Conservation (phyloP, 208 protist species). For the Trypanosomatidae sp. region DNA sequence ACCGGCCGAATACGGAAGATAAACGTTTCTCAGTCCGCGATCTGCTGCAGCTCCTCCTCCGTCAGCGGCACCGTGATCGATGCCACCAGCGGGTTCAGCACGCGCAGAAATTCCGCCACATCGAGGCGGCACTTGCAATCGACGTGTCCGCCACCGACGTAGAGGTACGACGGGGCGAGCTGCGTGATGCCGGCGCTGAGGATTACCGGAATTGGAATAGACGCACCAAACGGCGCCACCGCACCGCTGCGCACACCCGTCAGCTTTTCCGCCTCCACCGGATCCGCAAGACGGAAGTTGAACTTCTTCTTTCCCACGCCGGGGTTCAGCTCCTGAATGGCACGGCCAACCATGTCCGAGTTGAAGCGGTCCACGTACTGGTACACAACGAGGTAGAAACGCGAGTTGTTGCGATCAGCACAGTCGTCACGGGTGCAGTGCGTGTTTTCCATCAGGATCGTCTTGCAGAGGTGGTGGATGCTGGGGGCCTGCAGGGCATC, state of each 20-base stretch:
- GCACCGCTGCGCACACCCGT: slow-evolving; percentile 76
- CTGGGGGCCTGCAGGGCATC: slow-evolving; percentile 70
- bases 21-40: too few species aligned
- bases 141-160: slow-evolving; percentile 81
- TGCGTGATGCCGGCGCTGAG: slow-evolving; percentile 51
- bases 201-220: slow-evolving; percentile 60
- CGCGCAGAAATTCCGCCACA: slow-evolving; percentile 56
- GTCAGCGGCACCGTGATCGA: slow-evolving; percentile 63
- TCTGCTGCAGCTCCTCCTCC: slow-evolving; percentile 57
- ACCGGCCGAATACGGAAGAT: too few species aligned
- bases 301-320: slow-evolving; percentile 89
- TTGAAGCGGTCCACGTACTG: slow-evolving; percentile 86
- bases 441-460: slow-evolving; percentile 93
- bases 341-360: slow-evolving; percentile 57
- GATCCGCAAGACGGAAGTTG: slow-evolving; percentile 78
- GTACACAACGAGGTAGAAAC: slow-evolving; percentile 83
- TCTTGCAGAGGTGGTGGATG: slow-evolving; percentile 91
- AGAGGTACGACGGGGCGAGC: slow-evolving; percentile 58
- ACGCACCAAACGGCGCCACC: slow-evolving; percentile 68
- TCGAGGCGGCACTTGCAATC: slow-evolving; percentile 82
- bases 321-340: slow-evolving; percentile 63
- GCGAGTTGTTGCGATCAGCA: slow-evolving; percentile 64
- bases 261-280: slow-evolving; percentile 44
- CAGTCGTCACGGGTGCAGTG: slow-evolving; percentile 78
- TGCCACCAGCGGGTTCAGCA: slow-evolving; percentile 64